Evolutionary conservation across 768 basidiomycete genomes (phyloP).

Genomic region (Cystobasidium ongulense): DNA sequence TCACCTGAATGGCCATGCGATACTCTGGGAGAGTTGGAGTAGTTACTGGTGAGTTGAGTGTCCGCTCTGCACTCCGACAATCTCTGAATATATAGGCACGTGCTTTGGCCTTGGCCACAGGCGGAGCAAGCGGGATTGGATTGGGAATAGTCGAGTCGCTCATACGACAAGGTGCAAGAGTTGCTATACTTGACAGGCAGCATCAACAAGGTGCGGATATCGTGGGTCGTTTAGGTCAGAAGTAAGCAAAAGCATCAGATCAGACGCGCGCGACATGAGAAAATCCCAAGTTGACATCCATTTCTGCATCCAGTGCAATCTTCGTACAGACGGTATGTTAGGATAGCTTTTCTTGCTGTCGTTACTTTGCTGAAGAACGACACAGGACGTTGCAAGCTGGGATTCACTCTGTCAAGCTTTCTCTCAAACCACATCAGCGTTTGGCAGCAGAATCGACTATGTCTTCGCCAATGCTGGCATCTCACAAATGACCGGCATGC

Average conservation of each 20-base stretch:
- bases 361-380: too few relatives aligned
- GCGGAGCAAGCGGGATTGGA: slow-evolving; percentile 7
- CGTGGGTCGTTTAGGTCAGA: background rate
- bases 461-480: slow-evolving; percentile 17
- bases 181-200: background rate
- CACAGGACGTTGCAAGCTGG: slow-evolving; percentile 15
- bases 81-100: too few relatives aligned
- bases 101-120: too few relatives aligned
- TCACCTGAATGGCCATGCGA: too few relatives aligned
- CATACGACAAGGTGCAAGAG: background rate
- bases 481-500: slow-evolving; percentile 11
- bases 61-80: too few relatives aligned
- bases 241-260: background rate
- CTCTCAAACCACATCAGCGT: background rate
- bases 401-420: background rate
- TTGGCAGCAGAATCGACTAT: background rate
- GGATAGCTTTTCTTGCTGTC: background rate
- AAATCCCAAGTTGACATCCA: too few relatives aligned
- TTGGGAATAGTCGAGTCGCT: background rate
- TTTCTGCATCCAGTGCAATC: background rate
- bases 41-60: too few relatives aligned
- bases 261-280: too few relatives aligned
- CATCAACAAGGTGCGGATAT: background rate
- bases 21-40: too few relatives aligned
- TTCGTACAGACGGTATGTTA: background rate